Base-by-base conservation (phyloP, 805 yeast species). In the Cyberlindnera subsufficiens region DNA sequence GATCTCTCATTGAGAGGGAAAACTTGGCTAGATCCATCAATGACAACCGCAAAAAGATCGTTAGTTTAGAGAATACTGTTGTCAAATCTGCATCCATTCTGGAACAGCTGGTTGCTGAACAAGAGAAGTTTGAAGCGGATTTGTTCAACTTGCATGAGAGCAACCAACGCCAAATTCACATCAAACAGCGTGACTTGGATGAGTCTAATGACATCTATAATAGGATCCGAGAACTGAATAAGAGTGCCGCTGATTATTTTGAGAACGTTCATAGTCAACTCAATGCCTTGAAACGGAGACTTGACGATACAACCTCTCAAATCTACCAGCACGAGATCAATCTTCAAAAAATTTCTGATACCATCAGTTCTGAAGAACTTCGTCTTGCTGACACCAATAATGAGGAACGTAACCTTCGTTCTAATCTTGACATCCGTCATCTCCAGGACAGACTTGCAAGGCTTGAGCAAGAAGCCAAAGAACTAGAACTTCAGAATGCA, bases 361-460 rank as follows among this genome's bases (percentile, higher is more conserved):
- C 53, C 2, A 54, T 72, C 5, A 58, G 59, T 31, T 56, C 49
- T 9, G 61, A 63, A 27, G 78, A 69, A 41, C 65, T 60, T 39
- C 69, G 64, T 38, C 53, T 80, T 1, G 65, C 64, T n/a, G 83
- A 85, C 48, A 74, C 85, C 1, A 72, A 73, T 29, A 75, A 72
- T 40, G 75, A 78, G 39, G 80, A 82, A 51, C 74, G 87, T 27
- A 78, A 78, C 43, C 64, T 87, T 8, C 66, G 76, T 30, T 80
- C 82, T 35, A 86, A 84, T 47, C 53, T 86, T 30, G 86, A 82
- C 46, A 65, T 80, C 13, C 60, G 82, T 11, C 65, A 65, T 6
- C 55, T 79, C 25, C 63, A 67, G 16, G 42, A 37, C 1, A 74
- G 78, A 42, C 51, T 75, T 0, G 54, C 51, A 0, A 53, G 54